These are phyloP conservation scores for Tolypocladium cylindrosporum DNA, from an alignment of 2,329 filamentous ascomycete genomes.

Conservation along the genomic window DNA sequence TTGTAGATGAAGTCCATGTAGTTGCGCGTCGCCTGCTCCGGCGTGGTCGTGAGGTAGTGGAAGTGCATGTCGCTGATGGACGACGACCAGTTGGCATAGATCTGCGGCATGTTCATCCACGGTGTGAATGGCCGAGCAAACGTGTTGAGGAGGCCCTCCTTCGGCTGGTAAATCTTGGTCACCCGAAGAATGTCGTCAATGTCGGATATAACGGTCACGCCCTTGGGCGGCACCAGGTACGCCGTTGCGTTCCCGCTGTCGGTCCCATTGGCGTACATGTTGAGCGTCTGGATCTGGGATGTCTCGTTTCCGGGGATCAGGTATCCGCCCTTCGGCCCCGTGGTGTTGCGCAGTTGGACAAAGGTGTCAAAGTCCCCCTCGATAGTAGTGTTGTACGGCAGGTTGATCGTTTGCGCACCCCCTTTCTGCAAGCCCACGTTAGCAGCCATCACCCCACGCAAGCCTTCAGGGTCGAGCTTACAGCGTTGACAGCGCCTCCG, in stretches of 20 bases:
- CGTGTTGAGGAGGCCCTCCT: constrained; percentile 65
- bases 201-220: constrained; percentile 65
- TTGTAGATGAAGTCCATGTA: constrained; percentile 77
- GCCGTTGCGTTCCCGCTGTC: constrained; percentile 63
- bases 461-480: constrained; percentile 5
- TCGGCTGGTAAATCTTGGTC: constrained; percentile 70
- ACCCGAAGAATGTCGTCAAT: constrained; percentile 75
- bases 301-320: constrained; percentile 57
- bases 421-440: constrained; percentile 25
- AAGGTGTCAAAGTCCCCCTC: constrained; percentile 69
- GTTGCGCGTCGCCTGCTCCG: constrained; percentile 65
- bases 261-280: constrained; percentile 56
- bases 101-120: constrained; percentile 73
- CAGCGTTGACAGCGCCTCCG: constrained; percentile 40
- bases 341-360: constrained; percentile 48
- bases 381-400: constrained; percentile 56
- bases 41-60: constrained; percentile 74
- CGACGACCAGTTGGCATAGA: constrained; percentile 67
- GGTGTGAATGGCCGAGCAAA: constrained; percentile 61
- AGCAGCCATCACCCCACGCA: background rate
- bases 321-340: constrained; percentile 35
- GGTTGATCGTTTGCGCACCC: constrained; percentile 49
- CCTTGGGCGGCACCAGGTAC: constrained; percentile 61
- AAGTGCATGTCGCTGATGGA: constrained; percentile 61
- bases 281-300: constrained; percentile 53